Base-by-base conservation (phyloP, 2,329 filamentous ascomycete species). In the Claviceps digitariae region DNA sequence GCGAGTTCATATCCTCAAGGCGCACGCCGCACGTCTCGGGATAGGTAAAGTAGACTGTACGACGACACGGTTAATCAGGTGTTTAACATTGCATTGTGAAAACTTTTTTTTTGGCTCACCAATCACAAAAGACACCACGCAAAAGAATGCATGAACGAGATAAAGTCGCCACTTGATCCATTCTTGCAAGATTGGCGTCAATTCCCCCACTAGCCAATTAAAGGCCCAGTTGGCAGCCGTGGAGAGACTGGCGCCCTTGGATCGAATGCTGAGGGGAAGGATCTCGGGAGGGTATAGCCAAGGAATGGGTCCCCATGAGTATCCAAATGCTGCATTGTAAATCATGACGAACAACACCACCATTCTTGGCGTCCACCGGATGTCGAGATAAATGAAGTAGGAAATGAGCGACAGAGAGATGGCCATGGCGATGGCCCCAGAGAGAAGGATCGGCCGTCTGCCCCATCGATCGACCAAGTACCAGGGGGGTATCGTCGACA, bases 201-300 rank as follows among this genome's bases (percentile, higher is more conserved):
- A 81, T 69, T 95, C 88, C 60, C 93, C 93, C 3, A 97, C 93
- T 27, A 97, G 75, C 87, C 90, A 98, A 71, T 98, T 98, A 71
- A 93, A 95, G 1, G 91, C 90, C 93, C 93, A 98, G 66, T 98
- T 98, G 34, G 90, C 84, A 20, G 93, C 93, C 1, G 93, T 97
- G 56, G 91, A 96, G 66, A 98, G 71, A 77, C 90, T 95, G 52
- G 93, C 91, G 56, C 93, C 93, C 75, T 97, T 97, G 56, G 91
- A 95, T 63, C 93, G 84, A 66, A 97, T 96, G 74, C 90, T 96
- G 56, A 98, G 76, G 4, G 93, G 93, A 45, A 98, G 76, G 57
- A 98, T 98, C 76, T 98, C 93, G n/a, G 93, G 93, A 15, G 93
- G 93, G 67, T 97, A 97, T 17, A 98, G 75, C 93, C 93, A 98